phyloP scores from a whole-genome alignment of 768 basidiomycete species.

The Tulasnella calospora region DNA sequence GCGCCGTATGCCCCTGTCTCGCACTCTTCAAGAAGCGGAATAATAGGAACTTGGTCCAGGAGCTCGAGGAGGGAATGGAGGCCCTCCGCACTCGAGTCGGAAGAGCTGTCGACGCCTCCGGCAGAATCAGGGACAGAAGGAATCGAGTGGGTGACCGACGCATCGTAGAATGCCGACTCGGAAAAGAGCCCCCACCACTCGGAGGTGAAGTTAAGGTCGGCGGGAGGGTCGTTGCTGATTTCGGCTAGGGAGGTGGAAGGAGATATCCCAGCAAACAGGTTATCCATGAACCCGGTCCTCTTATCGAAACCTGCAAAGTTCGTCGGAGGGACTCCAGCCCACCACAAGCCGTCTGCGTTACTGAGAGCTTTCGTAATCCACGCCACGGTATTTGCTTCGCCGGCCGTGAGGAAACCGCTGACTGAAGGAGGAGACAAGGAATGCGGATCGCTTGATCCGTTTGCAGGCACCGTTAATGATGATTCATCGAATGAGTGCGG shows the following conservation, averaged over 20 bases:
- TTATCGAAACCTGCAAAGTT: too few relatives aligned
- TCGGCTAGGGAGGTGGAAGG: too few relatives aligned
- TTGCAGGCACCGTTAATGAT: background rate
- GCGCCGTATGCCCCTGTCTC: too few relatives aligned
- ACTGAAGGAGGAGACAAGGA: background rate
- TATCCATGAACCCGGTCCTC: too few relatives aligned
- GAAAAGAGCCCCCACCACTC: background rate
- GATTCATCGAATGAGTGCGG: background rate
- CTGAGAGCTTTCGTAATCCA: background rate
- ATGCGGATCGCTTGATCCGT: background rate
- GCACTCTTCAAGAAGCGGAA: too few relatives aligned
- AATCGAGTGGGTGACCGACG: background rate
- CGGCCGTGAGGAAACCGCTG: background rate
- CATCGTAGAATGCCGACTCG: background rate
- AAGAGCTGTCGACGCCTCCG: background rate
- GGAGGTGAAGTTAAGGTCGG: too few relatives aligned
- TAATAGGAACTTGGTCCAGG: too few relatives aligned
- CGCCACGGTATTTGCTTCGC: background rate
- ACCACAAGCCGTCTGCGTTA: background rate
- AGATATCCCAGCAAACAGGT: too few relatives aligned
- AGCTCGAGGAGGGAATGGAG: background rate
- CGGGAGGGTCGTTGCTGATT: too few relatives aligned
- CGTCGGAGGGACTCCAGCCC: too few relatives aligned
- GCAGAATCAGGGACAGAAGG: background rate
- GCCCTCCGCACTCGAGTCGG: background rate